Conservation (phyloP, 805 yeast genomes). For the Sugiyamaella floridensis region DNA sequence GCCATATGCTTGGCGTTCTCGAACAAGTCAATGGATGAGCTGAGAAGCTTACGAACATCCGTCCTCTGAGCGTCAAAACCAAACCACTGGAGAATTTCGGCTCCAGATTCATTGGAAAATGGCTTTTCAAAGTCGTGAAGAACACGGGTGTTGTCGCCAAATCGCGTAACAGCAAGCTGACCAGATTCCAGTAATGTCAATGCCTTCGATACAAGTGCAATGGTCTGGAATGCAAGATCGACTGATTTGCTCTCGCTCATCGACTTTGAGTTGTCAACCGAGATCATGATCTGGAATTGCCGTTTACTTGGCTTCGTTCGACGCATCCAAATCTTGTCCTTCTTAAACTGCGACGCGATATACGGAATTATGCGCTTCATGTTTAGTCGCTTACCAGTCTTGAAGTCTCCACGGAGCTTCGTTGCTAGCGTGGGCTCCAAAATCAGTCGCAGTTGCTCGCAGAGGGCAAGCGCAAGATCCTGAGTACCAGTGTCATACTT, state of each 20-base stretch:
- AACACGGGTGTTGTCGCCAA: conserved; percentile 76
- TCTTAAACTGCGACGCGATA: conserved; percentile 94
- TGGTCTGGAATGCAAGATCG: conserved; percentile 87
- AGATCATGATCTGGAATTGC: conserved; percentile 94
- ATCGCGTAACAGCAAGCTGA: conserved; percentile 79
- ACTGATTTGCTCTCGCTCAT: conserved; percentile 92
- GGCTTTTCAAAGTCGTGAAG: conserved; percentile 88
- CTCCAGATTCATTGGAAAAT: conserved; percentile 77
- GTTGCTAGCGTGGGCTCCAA: conserved; percentile 96
- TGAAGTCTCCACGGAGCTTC: conserved; percentile 88
- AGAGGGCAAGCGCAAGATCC: conserved; percentile 76
- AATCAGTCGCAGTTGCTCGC: conserved; percentile 89
- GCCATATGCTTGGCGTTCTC: conserved; percentile 42
- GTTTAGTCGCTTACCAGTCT: conserved; percentile 92
- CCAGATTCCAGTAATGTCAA: conserved; percentile 92
- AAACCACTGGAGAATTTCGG: conserved; percentile 77
- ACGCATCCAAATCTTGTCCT: conserved; percentile 96
- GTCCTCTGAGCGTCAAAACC: conserved; percentile 85
- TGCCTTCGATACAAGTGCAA: conserved; percentile 89
- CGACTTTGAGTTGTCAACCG: conserved; percentile 94
- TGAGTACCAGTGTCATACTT: conserved; percentile 77
- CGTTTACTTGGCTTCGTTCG: conserved; percentile 97
- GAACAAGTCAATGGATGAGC: conserved; percentile 66
- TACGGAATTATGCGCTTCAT: conserved; percentile 97
- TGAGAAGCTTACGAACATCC: conserved; percentile 68